Conservation (phyloP, 2,329 filamentous ascomycete species). For the Raffaelea arxii region DNA sequence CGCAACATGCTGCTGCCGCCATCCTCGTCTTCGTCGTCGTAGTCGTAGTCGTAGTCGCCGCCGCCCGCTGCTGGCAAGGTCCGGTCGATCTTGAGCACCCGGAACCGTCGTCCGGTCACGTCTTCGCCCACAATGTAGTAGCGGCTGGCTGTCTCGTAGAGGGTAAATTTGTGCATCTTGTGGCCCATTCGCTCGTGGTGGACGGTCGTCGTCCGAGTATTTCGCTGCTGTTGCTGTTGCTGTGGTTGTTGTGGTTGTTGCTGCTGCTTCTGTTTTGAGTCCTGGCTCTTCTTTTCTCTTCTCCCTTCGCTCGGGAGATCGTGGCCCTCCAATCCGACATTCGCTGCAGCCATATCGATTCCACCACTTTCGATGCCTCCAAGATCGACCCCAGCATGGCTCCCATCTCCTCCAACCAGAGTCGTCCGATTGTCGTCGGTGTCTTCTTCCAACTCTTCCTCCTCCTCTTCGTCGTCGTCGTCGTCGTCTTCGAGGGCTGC, state of each 20-base stretch:
- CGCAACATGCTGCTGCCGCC: conserved; percentile 72
- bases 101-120: conserved; percentile 77
- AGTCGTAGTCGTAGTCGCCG: neutral
- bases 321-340: conserved; percentile 5
- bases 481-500: conserved; percentile 15
- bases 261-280: too few species aligned
- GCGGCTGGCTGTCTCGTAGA: conserved; percentile 88
- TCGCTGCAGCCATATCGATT: neutral
- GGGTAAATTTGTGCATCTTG: conserved; percentile 92
- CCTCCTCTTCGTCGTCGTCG: conserved; percentile 10
- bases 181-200: conserved; percentile 30
- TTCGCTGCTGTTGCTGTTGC: too few species aligned
- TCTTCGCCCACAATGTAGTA: conserved; percentile 95
- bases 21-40: conserved; percentile 33
- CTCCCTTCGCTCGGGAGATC: conserved; percentile 8
- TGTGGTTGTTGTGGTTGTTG: too few species aligned
- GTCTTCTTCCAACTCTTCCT: too few species aligned
- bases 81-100: conserved; percentile 90
- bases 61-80: conserved; percentile 57
- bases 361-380: neutral
- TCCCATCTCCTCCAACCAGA: neutral
- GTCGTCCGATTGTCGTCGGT: too few species aligned
- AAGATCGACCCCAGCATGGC: neutral
- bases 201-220: neutral
- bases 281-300: neutral